Percentiles rank a stretch among this genome's conserved stretches.
Evolutionary conservation across 2,329 filamentous ascomycete genomes (phyloP).

Genomic region (Amauroascus niger): DNA sequence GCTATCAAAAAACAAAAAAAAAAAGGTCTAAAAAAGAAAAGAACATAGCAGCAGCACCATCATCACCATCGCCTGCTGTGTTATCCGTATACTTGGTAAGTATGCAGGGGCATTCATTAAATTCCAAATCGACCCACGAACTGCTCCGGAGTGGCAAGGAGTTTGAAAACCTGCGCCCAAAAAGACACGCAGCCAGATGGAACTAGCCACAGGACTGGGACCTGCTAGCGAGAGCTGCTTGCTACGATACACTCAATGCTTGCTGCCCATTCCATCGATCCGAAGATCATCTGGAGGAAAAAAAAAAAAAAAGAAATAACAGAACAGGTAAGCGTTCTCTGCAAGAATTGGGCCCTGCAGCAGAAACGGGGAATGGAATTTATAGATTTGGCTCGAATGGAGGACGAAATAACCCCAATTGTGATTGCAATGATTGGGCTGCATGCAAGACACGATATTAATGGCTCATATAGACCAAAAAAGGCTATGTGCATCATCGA

Average conservation of each 20-base stretch:
- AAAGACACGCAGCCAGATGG: background rate
- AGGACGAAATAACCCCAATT: background rate
- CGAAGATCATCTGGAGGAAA: constrained; percentile 10
- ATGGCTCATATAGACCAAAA: constrained; percentile 1
- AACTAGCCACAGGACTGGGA: background rate
- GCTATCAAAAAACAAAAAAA: background rate
- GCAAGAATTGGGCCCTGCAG: background rate
- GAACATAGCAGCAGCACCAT: background rate
- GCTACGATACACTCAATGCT: constrained; percentile 9
- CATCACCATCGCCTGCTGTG: background rate
- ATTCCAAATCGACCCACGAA: constrained; percentile 10
- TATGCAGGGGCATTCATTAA: constrained; percentile 7
- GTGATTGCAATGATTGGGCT: background rate
- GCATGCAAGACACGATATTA: constrained; percentile 7
- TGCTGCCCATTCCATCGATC: constrained; percentile 16
- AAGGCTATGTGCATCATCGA: background rate
- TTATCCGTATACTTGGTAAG: background rate
- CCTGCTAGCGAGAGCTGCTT: background rate
- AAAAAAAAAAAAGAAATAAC: background rate
- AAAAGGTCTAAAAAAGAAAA: background rate
- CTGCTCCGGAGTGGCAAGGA: constrained; percentile 1
- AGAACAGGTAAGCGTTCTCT: background rate
- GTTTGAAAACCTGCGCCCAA: constrained; percentile 7
- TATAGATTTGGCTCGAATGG: background rate
- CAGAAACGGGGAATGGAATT: background rate